Evolutionary conservation across 257 asterid species (phyloP).

Genomic region (Scutellaria minor): DNA sequence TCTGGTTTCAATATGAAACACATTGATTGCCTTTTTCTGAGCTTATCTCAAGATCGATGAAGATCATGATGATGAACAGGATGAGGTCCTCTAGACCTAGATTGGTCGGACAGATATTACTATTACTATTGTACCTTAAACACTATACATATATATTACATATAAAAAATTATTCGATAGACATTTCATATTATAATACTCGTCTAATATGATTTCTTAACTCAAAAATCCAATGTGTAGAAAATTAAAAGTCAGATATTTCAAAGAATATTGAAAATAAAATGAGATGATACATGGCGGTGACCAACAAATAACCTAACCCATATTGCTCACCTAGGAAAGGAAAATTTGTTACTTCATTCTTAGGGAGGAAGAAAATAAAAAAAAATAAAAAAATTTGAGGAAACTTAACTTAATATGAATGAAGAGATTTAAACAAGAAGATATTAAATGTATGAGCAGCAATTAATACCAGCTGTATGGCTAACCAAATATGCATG

Average conservation of each 20-base stretch:
- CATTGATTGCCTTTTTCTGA: conserved; percentile 35
- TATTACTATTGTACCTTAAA: too few relatives aligned
- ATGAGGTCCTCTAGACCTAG: conserved; percentile 24
- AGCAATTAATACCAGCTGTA: conserved; percentile 62
- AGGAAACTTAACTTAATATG: not conserved
- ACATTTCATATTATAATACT: too few relatives aligned
- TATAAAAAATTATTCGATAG: too few relatives aligned
- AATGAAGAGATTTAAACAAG: conserved; percentile 5
- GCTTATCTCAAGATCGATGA: conserved; percentile 32
- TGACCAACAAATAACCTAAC: conserved; percentile 63
- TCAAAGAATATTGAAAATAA: not conserved
- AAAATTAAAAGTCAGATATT: not conserved
- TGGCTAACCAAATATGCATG: conserved; percentile 56
- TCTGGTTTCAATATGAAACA: conserved; percentile 27
- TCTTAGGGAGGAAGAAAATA: not conserved
- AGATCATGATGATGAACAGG: not conserved
- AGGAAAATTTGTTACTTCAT: conserved; percentile 24
- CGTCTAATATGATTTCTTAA: too few relatives aligned
- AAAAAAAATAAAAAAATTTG: not conserved
- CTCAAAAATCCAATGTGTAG: conserved; percentile 17
- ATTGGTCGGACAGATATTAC: too few relatives aligned
- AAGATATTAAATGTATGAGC: conserved; percentile 31
- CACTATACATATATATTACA: not conserved
- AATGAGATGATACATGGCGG: conserved; percentile 29
- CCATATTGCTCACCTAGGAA: conserved; percentile 53